These are phyloP conservation scores for Mycena alexandri DNA, from an alignment of 768 basidiomycete genomes.

Conservation along the genomic window DNA sequence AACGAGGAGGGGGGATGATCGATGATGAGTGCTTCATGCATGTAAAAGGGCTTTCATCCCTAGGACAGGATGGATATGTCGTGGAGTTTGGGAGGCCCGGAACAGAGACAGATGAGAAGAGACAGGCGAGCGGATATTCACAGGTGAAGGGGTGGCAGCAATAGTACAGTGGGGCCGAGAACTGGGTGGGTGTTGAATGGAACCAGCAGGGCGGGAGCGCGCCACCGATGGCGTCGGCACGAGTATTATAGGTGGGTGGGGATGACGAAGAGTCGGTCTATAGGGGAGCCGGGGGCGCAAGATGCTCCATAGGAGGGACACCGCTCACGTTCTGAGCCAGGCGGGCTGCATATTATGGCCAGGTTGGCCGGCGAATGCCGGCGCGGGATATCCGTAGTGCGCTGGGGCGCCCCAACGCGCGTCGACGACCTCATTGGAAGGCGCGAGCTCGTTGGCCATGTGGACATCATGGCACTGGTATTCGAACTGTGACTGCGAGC, in stretches of 20 bases:
- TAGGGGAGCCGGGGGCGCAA: constrained; percentile 39
- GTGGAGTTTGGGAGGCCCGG: constrained; percentile 53
- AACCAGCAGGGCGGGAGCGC: constrained; percentile 6
- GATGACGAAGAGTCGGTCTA: constrained; percentile 44
- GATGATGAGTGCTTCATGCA: constrained; percentile 39
- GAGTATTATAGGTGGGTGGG: constrained; percentile 40
- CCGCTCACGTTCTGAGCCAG: constrained; percentile 62
- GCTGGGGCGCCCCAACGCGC: constrained; percentile 56
- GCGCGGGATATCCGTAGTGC: constrained; percentile 56
- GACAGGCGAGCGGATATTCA: constrained; percentile 50
- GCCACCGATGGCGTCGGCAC: constrained; percentile 46
- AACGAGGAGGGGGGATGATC: constrained; percentile 45
- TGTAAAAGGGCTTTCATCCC: constrained; percentile 51
- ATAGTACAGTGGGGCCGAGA: constrained; percentile 48
- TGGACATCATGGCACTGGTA: constrained; percentile 62
- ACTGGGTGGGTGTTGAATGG: constrained; percentile 2
- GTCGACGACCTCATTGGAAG: constrained; percentile 52
- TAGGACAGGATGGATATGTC: constrained; percentile 78
- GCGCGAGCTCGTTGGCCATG: constrained; percentile 57
- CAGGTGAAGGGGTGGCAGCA: constrained; percentile 40
- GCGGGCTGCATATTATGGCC: constrained; percentile 58
- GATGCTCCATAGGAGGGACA: constrained; percentile 23
- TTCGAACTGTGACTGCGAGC: constrained; percentile 71
- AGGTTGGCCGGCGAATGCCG: constrained; percentile 58
- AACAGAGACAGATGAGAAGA: constrained; percentile 46